Evolutionary conservation across 352 stramenopile genomes (phyloP), one percentile per base, ranked within the genome.

Genomic region (Sclerospora graminicola): DNA sequence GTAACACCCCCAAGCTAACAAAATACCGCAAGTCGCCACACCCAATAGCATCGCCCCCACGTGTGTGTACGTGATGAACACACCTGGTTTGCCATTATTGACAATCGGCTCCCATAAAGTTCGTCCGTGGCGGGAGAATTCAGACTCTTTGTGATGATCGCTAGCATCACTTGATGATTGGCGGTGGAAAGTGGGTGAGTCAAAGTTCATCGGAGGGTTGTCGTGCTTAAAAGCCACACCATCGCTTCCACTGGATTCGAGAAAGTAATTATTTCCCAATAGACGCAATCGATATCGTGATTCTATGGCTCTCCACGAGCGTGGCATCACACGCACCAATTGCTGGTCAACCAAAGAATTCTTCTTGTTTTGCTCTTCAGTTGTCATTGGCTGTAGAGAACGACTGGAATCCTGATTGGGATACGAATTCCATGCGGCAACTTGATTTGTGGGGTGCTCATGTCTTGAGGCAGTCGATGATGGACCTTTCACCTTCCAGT

Each of bases 21-120:
- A 40, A 4, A 81, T 49, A 8, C 58, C 48, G 33, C 55, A 75
- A 1, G 54, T 69, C 2, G 76, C 50, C 19, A 70, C 53, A 24
- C 58, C 55, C 16, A 67, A 46, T 8, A 82, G 34, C 74, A 86
- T 82, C 5, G 69, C 70, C 9, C 68, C 70, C 18, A 80, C 66
- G 41, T 86, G 74, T 29, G 80, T 82, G 37, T 85, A 87, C 14
- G 79, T 82, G 51, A 90, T 86, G 45, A 90, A 86, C 30, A 90
- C 71, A 19, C 79, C 79, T 40, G 51, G 58, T 41, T 88, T 82
- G 26, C 79, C 75, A 21, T 82, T 69, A 35, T 80, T 84, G 23
- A 74, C 72, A 36, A 90, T 85, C 9, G 69, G 59, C 27, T 86
- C 66, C 76, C 76, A 88, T 28, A 83, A 78, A 5, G 81, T 57